Evolutionary conservation across 768 basidiomycete genomes (phyloP), one percentile per base, ranked within the genome.

Genomic region (Boletus pseudopeckii): DNA sequence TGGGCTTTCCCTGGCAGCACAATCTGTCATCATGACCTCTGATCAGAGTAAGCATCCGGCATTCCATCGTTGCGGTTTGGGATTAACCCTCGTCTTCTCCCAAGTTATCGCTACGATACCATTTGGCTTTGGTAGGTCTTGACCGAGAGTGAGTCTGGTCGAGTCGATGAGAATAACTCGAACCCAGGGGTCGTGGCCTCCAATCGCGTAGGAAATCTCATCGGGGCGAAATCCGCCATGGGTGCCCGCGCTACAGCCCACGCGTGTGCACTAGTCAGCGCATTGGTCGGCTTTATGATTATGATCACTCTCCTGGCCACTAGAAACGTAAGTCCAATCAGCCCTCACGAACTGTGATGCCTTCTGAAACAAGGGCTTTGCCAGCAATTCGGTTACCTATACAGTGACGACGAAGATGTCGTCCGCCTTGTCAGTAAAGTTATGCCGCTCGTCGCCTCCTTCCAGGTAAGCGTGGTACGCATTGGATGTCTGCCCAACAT

Each of bases 11-110:
- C 75, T 90, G 34, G 86, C 86, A 4, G 88, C 86, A 2, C 89
- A 91, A 59, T 84, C 85, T 0, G 82, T 88, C 43, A 87, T 89
- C 51, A 90, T 89, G 85, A 89, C 86, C 17, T 81, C 84, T 6
- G 89, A 91, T 62, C 86, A 88, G 69, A 84, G 86, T 86, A 58
- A 53, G 37, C 4, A 24, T 28, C 69, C 62, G 2, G 2, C 30
- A 7, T 11, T 26, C 14, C 17, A 36, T 42, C 0, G 6, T 14
- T 13, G 14, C 45, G 17, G 17, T 33, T 28, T 13, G 9, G 38
- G 18, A 54, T 51, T 52, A 39, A 50, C 47, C 20, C n/a, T 18
- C 22, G 6, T 11, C 37, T 48, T 43, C 24, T 17, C 30, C 11
- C 58, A 81, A 66, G 84, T 89, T 58, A 71, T 90, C 28, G 85